Evolutionary conservation across 495 filamentous ascomycete genomes (phyloP).

Genomic region (Sporormia fimetaria): DNA sequence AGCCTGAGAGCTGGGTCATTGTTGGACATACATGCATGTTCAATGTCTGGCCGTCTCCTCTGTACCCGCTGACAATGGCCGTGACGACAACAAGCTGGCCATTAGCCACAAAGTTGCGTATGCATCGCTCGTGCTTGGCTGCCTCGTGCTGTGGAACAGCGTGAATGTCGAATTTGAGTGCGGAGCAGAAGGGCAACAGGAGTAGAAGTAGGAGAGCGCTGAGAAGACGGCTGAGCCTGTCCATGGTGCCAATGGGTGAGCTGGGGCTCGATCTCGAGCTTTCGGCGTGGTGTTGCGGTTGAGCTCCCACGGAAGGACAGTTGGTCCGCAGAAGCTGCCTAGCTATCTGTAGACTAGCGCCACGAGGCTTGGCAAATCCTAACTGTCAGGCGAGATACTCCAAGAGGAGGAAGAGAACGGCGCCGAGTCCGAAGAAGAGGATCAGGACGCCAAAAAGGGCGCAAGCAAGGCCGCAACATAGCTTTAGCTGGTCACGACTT

Average conservation of each 20-base stretch:
- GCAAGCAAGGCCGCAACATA: no score
- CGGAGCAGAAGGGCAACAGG: conserved; percentile 47
- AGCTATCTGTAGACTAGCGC: no score
- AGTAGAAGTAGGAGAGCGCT: conserved; percentile 20
- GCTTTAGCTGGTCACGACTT: no score
- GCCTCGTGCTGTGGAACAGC: conserved; percentile 49
- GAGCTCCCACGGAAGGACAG: no score
- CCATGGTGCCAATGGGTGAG: conserved; percentile 16
- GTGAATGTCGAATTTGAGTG: conserved; percentile 86
- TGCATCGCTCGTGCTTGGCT: conserved; percentile 67
- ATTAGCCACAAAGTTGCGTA: conserved; percentile 88
- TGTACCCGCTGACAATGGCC: conserved; percentile 68
- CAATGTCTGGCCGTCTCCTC: conserved; percentile 84
- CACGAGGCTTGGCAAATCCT: no score
- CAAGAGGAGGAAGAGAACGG: no score
- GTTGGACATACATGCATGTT: conserved; percentile 79
- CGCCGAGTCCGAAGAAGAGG: no score
- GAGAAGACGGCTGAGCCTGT: conserved; percentile 14
- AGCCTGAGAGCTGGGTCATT: no score
- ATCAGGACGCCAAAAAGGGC: no score
- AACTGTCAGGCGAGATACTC: no score
- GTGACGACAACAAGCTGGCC: conserved; percentile 99
- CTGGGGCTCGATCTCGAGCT: conserved; percentile 2
- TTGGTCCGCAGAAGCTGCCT: no score
- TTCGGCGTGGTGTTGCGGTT: conserved; percentile 6